A percentile compares a stretch with the other conserved stretches of the same genome.
These are phyloP conservation scores for Bimuria novae-zelandiae DNA, from an alignment of 2,329 filamentous ascomycete genomes.

Conservation along the genomic window DNA sequence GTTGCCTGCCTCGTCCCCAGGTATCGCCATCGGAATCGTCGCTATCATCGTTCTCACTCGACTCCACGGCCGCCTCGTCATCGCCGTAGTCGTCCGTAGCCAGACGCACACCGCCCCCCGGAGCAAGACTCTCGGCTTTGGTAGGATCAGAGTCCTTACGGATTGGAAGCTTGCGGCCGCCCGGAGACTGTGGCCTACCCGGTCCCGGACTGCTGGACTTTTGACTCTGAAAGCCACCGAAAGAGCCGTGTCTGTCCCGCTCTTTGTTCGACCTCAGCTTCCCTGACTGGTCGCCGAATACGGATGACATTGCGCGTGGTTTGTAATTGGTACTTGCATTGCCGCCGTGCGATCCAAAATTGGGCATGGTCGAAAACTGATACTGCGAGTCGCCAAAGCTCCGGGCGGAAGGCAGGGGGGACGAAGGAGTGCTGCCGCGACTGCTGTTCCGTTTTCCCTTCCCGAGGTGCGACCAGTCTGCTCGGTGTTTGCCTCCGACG, in stretches of 20 bases:
- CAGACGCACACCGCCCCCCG: slow-evolving; percentile 61
- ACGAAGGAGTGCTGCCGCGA: slow-evolving; percentile 38
- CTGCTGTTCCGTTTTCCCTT: slow-evolving; percentile 38
- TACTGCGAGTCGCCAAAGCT: slow-evolving; percentile 33
- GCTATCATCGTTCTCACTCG: slow-evolving; percentile 65
- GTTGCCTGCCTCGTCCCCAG: slow-evolving; percentile 47
- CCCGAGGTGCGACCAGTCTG: slow-evolving; percentile 46
- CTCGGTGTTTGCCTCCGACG: slow-evolving; percentile 30
- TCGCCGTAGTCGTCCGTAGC: slow-evolving; percentile 63
- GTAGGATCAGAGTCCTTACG: slow-evolving; percentile 55
- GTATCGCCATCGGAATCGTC: slow-evolving; percentile 70
- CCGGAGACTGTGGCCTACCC: slow-evolving; percentile 44
- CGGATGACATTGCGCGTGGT: slow-evolving; percentile 53
- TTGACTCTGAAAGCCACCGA: slow-evolving; percentile 43
- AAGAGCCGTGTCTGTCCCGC: slow-evolving; percentile 46
- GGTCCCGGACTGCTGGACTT: slow-evolving; percentile 49
- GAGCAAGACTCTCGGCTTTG: slow-evolving; percentile 50
- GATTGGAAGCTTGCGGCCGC: slow-evolving; percentile 55
- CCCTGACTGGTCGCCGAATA: slow-evolving; percentile 38
- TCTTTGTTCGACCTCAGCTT: slow-evolving; percentile 25
- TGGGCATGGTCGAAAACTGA: slow-evolving; percentile 51
- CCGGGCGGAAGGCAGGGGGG: slow-evolving; percentile 29
- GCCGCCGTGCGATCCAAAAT: slow-evolving; percentile 49
- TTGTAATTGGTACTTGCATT: slow-evolving; percentile 47
- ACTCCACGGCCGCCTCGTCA: slow-evolving; percentile 64